These are phyloP conservation scores for Conticribra weissflogii DNA, from an alignment of 108 stramenopile species.

Conservation along the genomic window DNA sequence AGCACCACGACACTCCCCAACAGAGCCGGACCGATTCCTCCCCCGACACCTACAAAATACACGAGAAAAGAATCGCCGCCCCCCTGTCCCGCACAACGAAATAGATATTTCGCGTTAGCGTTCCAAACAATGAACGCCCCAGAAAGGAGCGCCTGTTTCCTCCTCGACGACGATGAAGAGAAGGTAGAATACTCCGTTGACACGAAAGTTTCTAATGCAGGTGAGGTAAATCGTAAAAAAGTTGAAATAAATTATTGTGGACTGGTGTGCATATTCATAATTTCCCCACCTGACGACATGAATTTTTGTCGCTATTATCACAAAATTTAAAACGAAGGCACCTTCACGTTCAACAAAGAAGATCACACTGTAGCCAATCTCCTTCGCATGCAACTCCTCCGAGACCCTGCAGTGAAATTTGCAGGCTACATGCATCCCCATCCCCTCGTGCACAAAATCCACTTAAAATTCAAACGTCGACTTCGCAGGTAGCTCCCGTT, in stretches of 20 bases:
- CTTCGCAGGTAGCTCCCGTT: constrained; percentile 68
- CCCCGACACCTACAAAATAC: no score
- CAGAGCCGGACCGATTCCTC: no score
- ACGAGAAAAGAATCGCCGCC: no score
- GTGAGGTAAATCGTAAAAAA: no score
- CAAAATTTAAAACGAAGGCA: no score
- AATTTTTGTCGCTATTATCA: no score
- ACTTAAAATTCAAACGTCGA: constrained; percentile 89
- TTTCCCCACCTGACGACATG: no score
- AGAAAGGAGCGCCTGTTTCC: constrained; percentile 81
- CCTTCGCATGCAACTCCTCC: constrained; percentile 93
- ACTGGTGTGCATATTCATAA: no score
- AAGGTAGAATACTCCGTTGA: constrained; percentile 86
- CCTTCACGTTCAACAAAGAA: constrained; percentile 96
- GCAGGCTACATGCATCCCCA: constrained; percentile 96
- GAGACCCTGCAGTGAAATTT: constrained; percentile 86
- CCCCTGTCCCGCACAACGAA: no score
- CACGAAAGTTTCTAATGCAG: constrained; percentile 92
- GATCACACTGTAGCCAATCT: constrained; percentile 97
- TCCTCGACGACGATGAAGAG: constrained; percentile 82
- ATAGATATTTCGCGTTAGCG: not conserved
- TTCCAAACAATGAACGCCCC: constrained; percentile 78
- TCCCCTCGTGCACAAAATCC: constrained; percentile 87
- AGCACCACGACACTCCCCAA: no score
- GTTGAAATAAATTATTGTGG: no score